Percentiles rank a stretch among this genome's conserved stretches.
Evolutionary conservation across 208 protist genomes (phyloP).

Genomic region (Entamoeba dispar): DNA sequence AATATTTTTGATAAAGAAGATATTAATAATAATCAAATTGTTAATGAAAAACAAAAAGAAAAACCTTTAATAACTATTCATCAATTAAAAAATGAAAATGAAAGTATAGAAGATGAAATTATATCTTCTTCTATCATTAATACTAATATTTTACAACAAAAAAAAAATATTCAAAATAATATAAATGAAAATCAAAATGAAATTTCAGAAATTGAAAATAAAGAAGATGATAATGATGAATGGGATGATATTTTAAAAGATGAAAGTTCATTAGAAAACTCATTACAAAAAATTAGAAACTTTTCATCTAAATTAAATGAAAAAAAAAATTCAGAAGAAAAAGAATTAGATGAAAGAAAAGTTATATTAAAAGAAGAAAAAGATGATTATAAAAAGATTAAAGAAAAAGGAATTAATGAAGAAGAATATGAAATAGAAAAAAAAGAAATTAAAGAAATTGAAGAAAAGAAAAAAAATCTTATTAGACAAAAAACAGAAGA

Average conservation of each 20-base stretch:
- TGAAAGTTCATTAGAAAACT: not conserved
- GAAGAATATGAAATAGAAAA: not conserved
- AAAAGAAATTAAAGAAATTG: not conserved
- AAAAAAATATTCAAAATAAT: too few relatives aligned
- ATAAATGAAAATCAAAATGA: too few relatives aligned
- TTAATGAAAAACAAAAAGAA: too few relatives aligned
- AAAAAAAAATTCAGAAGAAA: not conserved
- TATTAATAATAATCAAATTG: too few relatives aligned
- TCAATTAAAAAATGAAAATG: too few relatives aligned
- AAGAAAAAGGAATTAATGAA: not conserved
- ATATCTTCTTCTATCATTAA: too few relatives aligned
- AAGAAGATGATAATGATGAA: too few relatives aligned
- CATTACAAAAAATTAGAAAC: not conserved
- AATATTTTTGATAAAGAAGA: too few relatives aligned
- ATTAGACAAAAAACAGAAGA: not conserved
- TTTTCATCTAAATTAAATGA: not conserved
- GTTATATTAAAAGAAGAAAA: not conserved
- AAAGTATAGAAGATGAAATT: too few relatives aligned
- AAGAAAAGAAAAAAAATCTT: not conserved
- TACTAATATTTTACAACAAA: too few relatives aligned
- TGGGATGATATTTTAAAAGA: not conserved
- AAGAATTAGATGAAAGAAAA: not conserved
- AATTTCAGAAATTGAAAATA: too few relatives aligned
- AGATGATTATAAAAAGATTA: not conserved
- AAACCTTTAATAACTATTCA: too few relatives aligned